A percentile compares a stretch with the other conserved stretches of the same genome.
Evolutionary conservation across 208 protist species (phyloP).

Genomic region (Wallacemonas sp.): DNA sequence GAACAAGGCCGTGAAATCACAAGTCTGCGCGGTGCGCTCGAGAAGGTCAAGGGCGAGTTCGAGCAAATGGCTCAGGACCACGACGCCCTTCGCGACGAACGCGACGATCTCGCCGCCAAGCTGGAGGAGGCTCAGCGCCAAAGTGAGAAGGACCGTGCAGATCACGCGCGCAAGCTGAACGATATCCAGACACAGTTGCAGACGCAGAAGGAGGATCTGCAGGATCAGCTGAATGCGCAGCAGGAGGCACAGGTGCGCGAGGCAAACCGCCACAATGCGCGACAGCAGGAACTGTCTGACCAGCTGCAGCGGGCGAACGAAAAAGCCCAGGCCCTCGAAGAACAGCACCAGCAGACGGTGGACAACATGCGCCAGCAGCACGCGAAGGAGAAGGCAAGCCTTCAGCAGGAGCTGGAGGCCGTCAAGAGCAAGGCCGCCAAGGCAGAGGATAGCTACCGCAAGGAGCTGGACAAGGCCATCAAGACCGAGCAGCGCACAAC

Average conservation of each 20-base stretch:
- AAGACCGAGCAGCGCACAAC: slow-evolving; percentile 52
- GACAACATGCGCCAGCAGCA: slow-evolving; percentile 53
- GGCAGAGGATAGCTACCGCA: slow-evolving; percentile 35
- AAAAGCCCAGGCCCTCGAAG: slow-evolving; percentile 41
- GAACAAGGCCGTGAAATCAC: slow-evolving; percentile 88
- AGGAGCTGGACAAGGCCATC: slow-evolving; percentile 41
- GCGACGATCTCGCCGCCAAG: slow-evolving; percentile 36
- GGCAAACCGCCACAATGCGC: slow-evolving; percentile 28
- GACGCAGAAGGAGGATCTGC: slow-evolving; percentile 35
- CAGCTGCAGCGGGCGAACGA: slow-evolving; percentile 53
- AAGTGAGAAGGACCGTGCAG: slow-evolving; percentile 45
- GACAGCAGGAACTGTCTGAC: slow-evolving; percentile 51
- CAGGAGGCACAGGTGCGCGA: slow-evolving; percentile 50
- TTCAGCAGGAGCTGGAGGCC: slow-evolving; percentile 45
- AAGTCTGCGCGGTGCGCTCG: slow-evolving; percentile 47
- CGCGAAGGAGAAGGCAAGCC: slow-evolving; percentile 38
- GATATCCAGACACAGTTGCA: slow-evolving; percentile 44
- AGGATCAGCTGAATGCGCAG: slow-evolving; percentile 43
- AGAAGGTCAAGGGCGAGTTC: slow-evolving; percentile 49
- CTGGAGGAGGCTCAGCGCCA: slow-evolving; percentile 36
- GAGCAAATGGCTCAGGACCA: slow-evolving; percentile 44
- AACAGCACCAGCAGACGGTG: slow-evolving; percentile 36
- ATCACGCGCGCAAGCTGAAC: slow-evolving; percentile 35
- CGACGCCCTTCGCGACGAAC: slow-evolving; percentile 31
- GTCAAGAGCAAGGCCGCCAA: slow-evolving; percentile 31